Evolutionary conservation across 2,329 filamentous ascomycete genomes (phyloP), one percentile per base, ranked within the genome.

Genomic region (Pyrenochaeta sp.): DNA sequence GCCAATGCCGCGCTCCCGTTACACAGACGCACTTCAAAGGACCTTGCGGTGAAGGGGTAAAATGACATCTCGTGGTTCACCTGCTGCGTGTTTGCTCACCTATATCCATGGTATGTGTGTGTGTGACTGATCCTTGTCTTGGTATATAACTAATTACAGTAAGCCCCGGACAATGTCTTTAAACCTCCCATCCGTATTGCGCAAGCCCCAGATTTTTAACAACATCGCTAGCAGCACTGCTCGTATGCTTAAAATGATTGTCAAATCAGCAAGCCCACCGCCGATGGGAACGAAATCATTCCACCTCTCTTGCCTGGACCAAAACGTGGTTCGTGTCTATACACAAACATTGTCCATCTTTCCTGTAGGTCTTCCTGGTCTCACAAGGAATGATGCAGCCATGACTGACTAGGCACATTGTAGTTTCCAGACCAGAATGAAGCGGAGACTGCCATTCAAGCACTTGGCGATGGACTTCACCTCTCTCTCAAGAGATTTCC

Each of bases 311-410:
- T 62, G 66, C 44, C 32, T 72, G 22, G 73, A 76, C 47, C 72
- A 76, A 40, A 72, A 72, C 48, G 66, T 67, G 10, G 72, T 73
- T 52, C 70, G 73, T 39, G 71, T 71, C 7, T 75, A 75, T 56
- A 73, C 67, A 12, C 72, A 71, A 43, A 69, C 67, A 9, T 61
- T 76, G 19, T 63, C 65, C 40, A 66, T 74, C 0, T 76, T 76
- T 39, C 72, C 72, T 4, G 68, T 69, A 51, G 47, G 66, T 57
- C n/a, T 27, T 12, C 19, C 8, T 15, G 13, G 12, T 39, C 2
- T 24, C 42, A 19, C 3, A 2, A 5, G 15, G 15, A 25, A 40
- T 19, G 19, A 49, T 12, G 32, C 10, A 15, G n/a, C 39, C 3
- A n/a, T 39, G 6, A 30, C 32, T 39, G 28, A 39, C 40, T 13